These are phyloP conservation scores for Cardamine occulta DNA, from an alignment of 345 rosid genomes.

Conservation along the genomic window DNA sequence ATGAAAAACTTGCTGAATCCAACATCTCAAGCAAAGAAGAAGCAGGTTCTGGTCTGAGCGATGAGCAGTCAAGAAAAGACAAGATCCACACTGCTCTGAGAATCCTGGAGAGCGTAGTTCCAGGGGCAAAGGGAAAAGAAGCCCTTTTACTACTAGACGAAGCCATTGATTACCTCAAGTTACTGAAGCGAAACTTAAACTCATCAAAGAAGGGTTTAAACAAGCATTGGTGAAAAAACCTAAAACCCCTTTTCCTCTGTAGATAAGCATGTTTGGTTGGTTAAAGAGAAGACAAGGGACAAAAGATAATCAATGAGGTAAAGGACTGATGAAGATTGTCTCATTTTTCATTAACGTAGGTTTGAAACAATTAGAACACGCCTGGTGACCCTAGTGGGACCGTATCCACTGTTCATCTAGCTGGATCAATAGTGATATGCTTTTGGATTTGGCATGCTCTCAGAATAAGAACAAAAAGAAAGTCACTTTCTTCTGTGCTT, in stretches of 20 bases:
- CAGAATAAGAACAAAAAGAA: not conserved
- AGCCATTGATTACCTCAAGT: conserved; percentile 69
- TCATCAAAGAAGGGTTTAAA: conserved; percentile 42
- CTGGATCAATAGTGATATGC: conserved; percentile 44
- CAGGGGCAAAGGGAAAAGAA: conserved; percentile 66
- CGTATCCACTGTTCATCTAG: conserved; percentile 36
- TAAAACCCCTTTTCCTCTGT: not conserved
- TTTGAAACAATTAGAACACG: conserved; percentile 47
- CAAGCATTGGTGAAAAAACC: conserved; percentile 33
- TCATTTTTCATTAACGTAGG: conserved; percentile 39
- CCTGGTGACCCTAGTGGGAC: conserved; percentile 48
- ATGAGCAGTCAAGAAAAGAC: conserved; percentile 51
- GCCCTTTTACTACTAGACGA: conserved; percentile 64
- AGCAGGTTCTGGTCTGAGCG: conserved; percentile 39
- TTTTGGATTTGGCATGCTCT: conserved; percentile 47
- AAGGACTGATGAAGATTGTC: conserved; percentile 37
- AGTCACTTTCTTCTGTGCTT: conserved; percentile 41
- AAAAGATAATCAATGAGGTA: conserved; percentile 38
- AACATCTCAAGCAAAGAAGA: conserved; percentile 51
- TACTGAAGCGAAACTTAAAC: conserved; percentile 55
- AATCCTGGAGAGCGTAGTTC: conserved; percentile 64
- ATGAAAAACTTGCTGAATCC: conserved; percentile 48
- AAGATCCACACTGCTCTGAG: conserved; percentile 45
- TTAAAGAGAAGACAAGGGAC: conserved; percentile 45
- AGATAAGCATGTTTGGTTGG: conserved; percentile 42